Conservation (phyloP, 2,329 filamentous ascomycete genomes). For the Exophiala xenobiotica region DNA sequence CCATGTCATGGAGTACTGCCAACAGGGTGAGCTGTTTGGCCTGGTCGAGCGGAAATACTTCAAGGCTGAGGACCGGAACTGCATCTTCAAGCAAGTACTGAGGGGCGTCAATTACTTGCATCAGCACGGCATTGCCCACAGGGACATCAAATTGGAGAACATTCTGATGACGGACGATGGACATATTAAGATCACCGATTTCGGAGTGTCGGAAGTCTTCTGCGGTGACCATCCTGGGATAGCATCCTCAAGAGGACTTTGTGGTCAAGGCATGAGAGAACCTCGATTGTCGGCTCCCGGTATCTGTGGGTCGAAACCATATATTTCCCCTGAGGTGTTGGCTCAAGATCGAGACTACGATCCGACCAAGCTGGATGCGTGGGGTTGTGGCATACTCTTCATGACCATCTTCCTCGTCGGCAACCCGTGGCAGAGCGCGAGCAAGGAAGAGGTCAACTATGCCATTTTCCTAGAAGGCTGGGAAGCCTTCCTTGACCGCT, state of each 20-base stretch:
- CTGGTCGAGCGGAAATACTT: conserved; percentile 72
- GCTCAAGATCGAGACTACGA: conserved; percentile 67
- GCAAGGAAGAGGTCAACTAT: conserved; percentile 59
- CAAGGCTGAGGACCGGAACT: conserved; percentile 67
- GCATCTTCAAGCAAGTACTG: conserved; percentile 85
- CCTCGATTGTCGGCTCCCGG: conserved; percentile 69
- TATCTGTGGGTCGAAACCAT: conserved; percentile 80
- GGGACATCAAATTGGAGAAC: conserved; percentile 89
- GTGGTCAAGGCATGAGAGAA: conserved; percentile 69
- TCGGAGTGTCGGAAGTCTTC: conserved; percentile 86
- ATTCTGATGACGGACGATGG: conserved; percentile 75
- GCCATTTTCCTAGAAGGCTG: conserved; percentile 65
- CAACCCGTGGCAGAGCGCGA: conserved; percentile 72
- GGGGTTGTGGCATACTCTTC: conserved; percentile 82
- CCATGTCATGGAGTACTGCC: conserved; percentile 91
- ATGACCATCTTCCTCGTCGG: conserved; percentile 71
- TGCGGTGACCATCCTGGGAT: conserved; percentile 77
- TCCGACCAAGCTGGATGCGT: conserved; percentile 77
- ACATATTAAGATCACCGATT: conserved; percentile 87
- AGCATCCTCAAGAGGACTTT: conserved; percentile 69
- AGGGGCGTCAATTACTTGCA: conserved; percentile 82
- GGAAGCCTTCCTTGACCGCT: conserved; percentile 60
- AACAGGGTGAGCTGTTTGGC: conserved; percentile 74
- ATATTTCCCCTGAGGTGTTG: conserved; percentile 83
- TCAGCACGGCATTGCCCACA: conserved; percentile 79